Base-by-base conservation (phyloP, 352 stramenopile genomes). In the Globisporangium orthogonon region DNA sequence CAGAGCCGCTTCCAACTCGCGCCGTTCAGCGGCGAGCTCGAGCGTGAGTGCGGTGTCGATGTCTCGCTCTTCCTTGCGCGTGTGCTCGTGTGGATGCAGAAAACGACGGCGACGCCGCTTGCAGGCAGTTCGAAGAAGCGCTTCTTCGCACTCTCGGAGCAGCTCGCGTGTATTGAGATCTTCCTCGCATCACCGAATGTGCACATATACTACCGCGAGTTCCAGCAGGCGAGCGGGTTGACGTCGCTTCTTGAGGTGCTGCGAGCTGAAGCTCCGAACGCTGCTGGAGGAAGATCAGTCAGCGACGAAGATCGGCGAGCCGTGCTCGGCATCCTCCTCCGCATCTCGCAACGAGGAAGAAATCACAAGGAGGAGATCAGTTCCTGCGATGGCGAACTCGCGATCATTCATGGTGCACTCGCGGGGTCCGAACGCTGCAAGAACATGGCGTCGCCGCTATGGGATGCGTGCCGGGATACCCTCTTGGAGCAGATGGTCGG, bases 11-110 rank as follows among this genome's bases (percentile, higher is more conserved):
- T 78, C 31, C 45, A 68, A 7, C 31, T 53, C 18, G 29, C 61
- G 29, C 39, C 47, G 2, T 29, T 52, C 15, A 54, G 9, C 7
- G 46, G 53, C 10, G 61, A 67, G 14, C 61, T 89, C 4, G 68
- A 88, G 52, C 62, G 45, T 11, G 66, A 83, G 39, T 86, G 63
- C 35, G 82, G 75, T 0, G 41, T 60, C 5, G 63, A 86, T 23
- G 54, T 83, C 28, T 68, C 73, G 30, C 72, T 91, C 17, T 70
- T 89, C 41, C 52, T 91, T 35, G 69, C 78, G 10, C 78, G 82
- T 5, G 65, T 89, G 7, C 56, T 89, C 43, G 71, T 72, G 11
- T 91, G 74, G 81, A 85, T 91, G 71, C 69, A 78, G n/a, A 87
- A 73, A 52, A 76, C 63, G 28, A 64, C 55, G 2, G 33, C 33